Evolutionary conservation across 129 eudicot species (phyloP), one percentile per base, ranked within the genome.

Genomic region (Ambrosia artemisiifolia): DNA sequence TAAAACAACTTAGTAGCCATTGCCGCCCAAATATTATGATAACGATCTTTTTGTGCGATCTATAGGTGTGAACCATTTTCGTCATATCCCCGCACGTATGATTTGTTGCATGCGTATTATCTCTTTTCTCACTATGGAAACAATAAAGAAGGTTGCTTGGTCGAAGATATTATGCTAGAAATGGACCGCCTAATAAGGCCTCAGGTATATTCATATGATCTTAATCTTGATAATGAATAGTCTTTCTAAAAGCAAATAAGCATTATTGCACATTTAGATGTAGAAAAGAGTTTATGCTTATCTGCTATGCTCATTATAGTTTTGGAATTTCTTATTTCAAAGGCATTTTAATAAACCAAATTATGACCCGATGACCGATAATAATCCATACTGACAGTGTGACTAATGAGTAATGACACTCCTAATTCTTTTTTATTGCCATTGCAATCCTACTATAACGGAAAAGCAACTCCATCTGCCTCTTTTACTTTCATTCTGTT

Each of bases 141-240:
- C 54, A 81, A 63, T 33, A 84, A 82, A 78, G 85, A 84, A 67
- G 92, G 91, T 63, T 94, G 98, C 75, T 67, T 79, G 55, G 74
- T 85, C 63, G 97, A 94, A 73, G 97, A 94, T 81, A 81, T 94
- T 63, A 78, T 94, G 91, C 78, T 94, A 65, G 98, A 94, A 82
- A 94, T 90, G 93, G 98, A 94, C 77, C 95, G 96, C 6, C 76
- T 94, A 46, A 55, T 87, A 55, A 75, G 97, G 66, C 98, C 98
- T 75, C 89, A 84, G 98, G 98, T 87, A 85, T 62, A 18, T 59
- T 73, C 66, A 47, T 17, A 59, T 35, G 33, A 3, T 44, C n/a
- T 54, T 18, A 53, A 53, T 53, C 60, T 7, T 53, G 32, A 53
- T 53, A 12, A 0, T 3, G 28, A 53, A 53, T 53, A 2, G 32